These are phyloP conservation scores for Yamadazyma ubonensis DNA, from an alignment of 805 yeast genomes.

Conservation along the genomic window DNA sequence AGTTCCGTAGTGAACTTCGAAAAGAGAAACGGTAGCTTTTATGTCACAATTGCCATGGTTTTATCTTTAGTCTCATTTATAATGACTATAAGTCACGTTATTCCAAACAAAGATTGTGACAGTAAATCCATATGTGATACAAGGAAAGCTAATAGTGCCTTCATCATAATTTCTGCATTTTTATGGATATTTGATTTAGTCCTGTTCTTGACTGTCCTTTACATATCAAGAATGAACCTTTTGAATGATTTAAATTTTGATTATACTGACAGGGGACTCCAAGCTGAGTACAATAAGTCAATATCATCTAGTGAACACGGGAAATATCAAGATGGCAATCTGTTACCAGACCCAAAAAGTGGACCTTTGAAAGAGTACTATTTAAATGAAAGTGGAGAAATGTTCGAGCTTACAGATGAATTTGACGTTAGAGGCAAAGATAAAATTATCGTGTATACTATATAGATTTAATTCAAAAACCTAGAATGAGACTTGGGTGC, in stretches of 20 bases:
- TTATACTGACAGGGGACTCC: slow-evolving; percentile 23
- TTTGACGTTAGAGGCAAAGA: slow-evolving; percentile 22
- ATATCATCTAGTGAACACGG: slow-evolving; percentile 8
- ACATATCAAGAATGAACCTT: slow-evolving; percentile 35
- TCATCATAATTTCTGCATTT: slow-evolving; percentile 37
- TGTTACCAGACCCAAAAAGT: slow-evolving; percentile 14
- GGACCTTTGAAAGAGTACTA: slow-evolving; percentile 27
- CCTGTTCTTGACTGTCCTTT: slow-evolving; percentile 38
- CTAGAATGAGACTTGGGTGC: slow-evolving; percentile 8
- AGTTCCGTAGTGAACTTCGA: slow-evolving; percentile 39
- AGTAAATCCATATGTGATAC: slow-evolving; percentile 22
- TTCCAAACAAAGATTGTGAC: slow-evolving; percentile 25
- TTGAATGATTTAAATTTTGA: slow-evolving; percentile 34
- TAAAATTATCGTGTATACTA: slow-evolving; percentile 31
- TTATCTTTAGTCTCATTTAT: slow-evolving; percentile 37
- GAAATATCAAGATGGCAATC: slow-evolving; percentile 3
- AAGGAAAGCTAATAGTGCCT: slow-evolving; percentile 36
- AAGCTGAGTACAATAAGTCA: slow-evolving; percentile 15
- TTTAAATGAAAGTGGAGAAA: slow-evolving; percentile 30
- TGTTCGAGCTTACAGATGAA: slow-evolving; percentile 25
- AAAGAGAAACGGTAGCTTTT: slow-evolving; percentile 40
- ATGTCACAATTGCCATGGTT: slow-evolving; percentile 33
- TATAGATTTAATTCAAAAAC: slow-evolving; percentile 8
- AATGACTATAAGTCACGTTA: slow-evolving; percentile 25
- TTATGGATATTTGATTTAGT: slow-evolving; percentile 39